A percentile compares a stretch with the other conserved stretches of the same genome.
Conservation (phyloP, 139 green algal species). For the Eudorina sp. region DNA sequence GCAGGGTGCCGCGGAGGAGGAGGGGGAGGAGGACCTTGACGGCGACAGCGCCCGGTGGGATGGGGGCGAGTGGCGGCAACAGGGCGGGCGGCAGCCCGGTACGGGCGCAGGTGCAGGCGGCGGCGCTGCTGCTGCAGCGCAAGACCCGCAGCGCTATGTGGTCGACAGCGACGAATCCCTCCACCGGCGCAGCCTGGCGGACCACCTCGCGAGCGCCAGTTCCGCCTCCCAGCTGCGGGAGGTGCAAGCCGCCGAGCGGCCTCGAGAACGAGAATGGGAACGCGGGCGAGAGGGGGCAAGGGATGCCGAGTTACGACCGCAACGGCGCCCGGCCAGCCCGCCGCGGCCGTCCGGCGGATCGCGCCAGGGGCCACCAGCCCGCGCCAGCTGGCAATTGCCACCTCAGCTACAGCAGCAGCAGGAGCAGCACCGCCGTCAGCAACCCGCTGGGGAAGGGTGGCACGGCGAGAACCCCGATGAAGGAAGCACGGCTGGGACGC, state of each 20-base stretch:
- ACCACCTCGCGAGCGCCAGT: conserved; percentile 27
- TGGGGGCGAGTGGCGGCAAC: too few relatives aligned
- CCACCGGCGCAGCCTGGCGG: conserved; percentile 19
- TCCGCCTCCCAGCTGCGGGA: not conserved
- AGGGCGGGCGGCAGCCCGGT: too few relatives aligned
- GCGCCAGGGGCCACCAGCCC: not conserved
- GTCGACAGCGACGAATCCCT: not conserved
- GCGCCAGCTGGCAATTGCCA: not conserved
- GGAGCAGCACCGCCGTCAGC: not conserved
- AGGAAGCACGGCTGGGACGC: not conserved
- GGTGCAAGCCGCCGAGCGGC: not conserved
- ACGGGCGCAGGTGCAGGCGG: too few relatives aligned
- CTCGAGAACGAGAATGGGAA: not conserved
- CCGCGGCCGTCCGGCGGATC: too few relatives aligned
- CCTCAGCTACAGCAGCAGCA: not conserved
- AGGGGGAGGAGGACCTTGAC: too few relatives aligned
- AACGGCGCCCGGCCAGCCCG: too few relatives aligned
- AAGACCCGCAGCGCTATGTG: too few relatives aligned
- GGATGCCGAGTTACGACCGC: too few relatives aligned
- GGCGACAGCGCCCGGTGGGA: too few relatives aligned
- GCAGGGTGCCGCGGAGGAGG: not conserved
- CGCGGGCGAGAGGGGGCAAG: too few relatives aligned
- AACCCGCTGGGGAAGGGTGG: not conserved
- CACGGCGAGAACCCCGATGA: not conserved
- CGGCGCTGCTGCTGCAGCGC: too few relatives aligned